Evolutionary conservation across 148 eudicot genomes (phyloP), one percentile per base, ranked within the genome.

Genomic region (Chenopodium album): DNA sequence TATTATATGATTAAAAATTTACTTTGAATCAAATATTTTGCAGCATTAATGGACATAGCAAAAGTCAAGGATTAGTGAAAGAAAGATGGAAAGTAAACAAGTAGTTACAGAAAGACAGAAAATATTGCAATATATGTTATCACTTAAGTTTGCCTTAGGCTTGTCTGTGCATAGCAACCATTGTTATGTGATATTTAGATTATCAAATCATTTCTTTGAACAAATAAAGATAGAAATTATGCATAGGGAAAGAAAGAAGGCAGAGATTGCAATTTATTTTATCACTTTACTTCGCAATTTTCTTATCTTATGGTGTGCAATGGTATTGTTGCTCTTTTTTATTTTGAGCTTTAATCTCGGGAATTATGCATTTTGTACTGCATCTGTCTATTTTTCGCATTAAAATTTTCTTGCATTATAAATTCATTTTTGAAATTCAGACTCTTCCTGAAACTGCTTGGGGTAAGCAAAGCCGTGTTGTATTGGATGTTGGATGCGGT

Each of bases 401-500:
- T 54, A 34, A 48, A 77, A 50, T 10, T 31, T 69, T 48, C 75
- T 79, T 37, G 19, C 34, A 50, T 48, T 3, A 34, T 73, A 22
- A 8, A 5, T 28, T 26, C 22, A 4, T 9, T 54, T 62, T 28
- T 62, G 66, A 74, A 78, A 75, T 78, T 32, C 87, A 91, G 94
- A 78, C 90, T 59, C 72, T 88, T 87, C 89, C 92, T 78, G 81
- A 81, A 41, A 87, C 88, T 81, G 83, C 88, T 76, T 91, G 91
- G 94, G 94, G 94, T 7, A 90, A 92, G 80, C 85, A 71, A 68
- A 89, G 79, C 65, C 87, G 94, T 44, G 91, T 90, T 32, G 77
- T 92, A 54, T 83, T 92, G 79, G 94, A 92, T 84, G 90, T 92
- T 78, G 97, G 97, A 70, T 91, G 97, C 64, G 97, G 97, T 22